Evolutionary conservation across 306 rosid species (phyloP), one percentile per base, ranked within the genome.

Genomic region (Vicia faba): DNA sequence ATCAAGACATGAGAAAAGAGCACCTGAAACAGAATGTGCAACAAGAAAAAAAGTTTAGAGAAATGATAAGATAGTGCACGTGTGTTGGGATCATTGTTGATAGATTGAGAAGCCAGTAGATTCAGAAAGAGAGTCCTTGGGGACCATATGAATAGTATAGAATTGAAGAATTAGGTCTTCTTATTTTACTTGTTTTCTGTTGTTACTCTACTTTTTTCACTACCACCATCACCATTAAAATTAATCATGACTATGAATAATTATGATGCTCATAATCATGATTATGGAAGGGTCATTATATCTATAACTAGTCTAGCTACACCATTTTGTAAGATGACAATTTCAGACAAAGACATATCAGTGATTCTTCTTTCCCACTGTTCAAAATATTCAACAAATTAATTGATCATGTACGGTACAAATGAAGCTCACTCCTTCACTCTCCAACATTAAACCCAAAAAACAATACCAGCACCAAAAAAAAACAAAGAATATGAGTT

Each of bases 11-110:
- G 26, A 72, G 57, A 20, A 56, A 55, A n/a, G 19, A 35, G 75
- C 87, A 78, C 78, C 87, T 80, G 92, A 73, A 78, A 75, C 86
- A 73, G 70, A 50, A 75, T 33, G 73, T 35, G 49, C 58, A 12
- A 62, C 25, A 20, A 7, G 28, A 61, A 73, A 62, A 62, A 59
- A 49, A 64, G 23, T 44, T 61, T 16, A 11, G 63, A 46, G 43
- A 76, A 78, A 72, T 75, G 61, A 83, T 76, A 41, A 61, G 11
- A 4, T 71, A 8, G 64, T 69, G 70, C 90, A 85, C 86, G 90
- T 87, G 95, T 72, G 80, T 67, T 40, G 41, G 9, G 19, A 61
- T 77, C 77, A 46, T 12, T 45, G 58, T 10, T 18, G 46, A 78
- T 43, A 72, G 75, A 75, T 64, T 28, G 70, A 63, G 84, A 63